Evolutionary conservation across 192 early-diverging fungal genomes (phyloP).

Genomic region (Martensiomyces pterosporus): DNA sequence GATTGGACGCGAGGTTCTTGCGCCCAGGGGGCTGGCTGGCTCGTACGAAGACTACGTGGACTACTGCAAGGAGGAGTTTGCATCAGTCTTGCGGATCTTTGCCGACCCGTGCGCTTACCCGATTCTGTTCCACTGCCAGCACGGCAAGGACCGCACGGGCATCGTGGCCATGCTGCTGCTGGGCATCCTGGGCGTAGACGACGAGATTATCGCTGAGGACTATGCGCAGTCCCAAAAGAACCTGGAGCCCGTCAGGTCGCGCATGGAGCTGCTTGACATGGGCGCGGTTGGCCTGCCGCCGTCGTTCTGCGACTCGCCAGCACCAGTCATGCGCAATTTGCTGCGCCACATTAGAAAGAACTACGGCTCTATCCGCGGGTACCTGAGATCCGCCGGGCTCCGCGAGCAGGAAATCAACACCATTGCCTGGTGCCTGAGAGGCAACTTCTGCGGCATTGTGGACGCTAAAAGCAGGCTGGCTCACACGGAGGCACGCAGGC

Average conservation of each 20-base stretch:
- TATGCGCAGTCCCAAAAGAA: slow-evolving; percentile 51
- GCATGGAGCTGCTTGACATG: slow-evolving; percentile 53
- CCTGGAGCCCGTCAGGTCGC: slow-evolving; percentile 38
- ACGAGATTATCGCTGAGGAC: slow-evolving; percentile 54
- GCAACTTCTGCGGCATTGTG: slow-evolving; percentile 43
- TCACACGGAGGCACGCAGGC: slow-evolving; percentile 10
- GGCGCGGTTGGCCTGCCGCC: slow-evolving; percentile 50
- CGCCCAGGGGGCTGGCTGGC: slow-evolving; percentile 43
- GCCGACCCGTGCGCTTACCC: slow-evolving; percentile 54
- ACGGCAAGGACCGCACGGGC: slow-evolving; percentile 67
- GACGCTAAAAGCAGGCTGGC: slow-evolving; percentile 10
- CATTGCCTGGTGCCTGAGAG: slow-evolving; percentile 47
- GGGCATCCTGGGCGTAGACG: slow-evolving; percentile 52
- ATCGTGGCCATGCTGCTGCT: slow-evolving; percentile 55
- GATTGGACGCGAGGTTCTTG: slow-evolving; percentile 45
- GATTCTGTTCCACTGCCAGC: slow-evolving; percentile 63
- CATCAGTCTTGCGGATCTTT: slow-evolving; percentile 50
- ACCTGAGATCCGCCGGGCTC: slow-evolving; percentile 40
- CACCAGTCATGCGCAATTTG: slow-evolving; percentile 44
- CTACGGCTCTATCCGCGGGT: slow-evolving; percentile 42
- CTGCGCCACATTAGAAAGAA: slow-evolving; percentile 29
- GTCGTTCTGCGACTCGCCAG: slow-evolving; percentile 50
- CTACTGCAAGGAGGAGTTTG: slow-evolving; percentile 53
- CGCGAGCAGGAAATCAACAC: slow-evolving; percentile 35
- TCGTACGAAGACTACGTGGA: slow-evolving; percentile 52